These are phyloP conservation scores for Tremella fuciformis DNA, from an alignment of 768 basidiomycete species.

Conservation along the genomic window DNA sequence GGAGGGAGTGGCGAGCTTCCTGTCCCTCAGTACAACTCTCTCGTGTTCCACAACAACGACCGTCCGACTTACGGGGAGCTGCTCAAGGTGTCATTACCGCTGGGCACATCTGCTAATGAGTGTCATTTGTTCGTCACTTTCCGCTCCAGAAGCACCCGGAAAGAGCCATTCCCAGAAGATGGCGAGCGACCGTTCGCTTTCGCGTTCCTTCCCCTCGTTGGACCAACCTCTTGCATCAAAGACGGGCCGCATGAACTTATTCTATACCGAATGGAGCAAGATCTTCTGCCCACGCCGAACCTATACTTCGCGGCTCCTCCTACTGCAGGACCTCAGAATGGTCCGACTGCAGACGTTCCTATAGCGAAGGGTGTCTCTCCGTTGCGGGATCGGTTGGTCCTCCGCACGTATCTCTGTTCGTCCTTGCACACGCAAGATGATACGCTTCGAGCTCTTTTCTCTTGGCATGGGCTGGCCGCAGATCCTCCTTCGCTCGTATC, in stretches of 20 bases:
- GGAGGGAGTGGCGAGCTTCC: slow-evolving; percentile 81
- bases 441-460: slow-evolving; percentile 62
- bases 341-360: slow-evolving; percentile 56
- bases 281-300: slow-evolving; percentile 62
- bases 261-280: slow-evolving; percentile 77
- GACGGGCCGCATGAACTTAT: slow-evolving; percentile 84
- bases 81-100: slow-evolving; percentile 77
- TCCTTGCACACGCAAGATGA: slow-evolving; percentile 88
- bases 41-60: slow-evolving; percentile 83
- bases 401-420: slow-evolving; percentile 87
- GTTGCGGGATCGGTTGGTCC: slow-evolving; percentile 70
- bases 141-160: slow-evolving; percentile 57
- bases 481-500: slow-evolving; percentile 63
- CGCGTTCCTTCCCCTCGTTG: slow-evolving; percentile 83
- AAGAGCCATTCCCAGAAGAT: slow-evolving; percentile 54
- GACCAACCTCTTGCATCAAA: slow-evolving; percentile 73
- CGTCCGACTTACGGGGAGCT: slow-evolving; percentile 91
- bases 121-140: slow-evolving; percentile 97
- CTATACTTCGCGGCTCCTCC: slow-evolving; percentile 65
- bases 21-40: slow-evolving; percentile 77
- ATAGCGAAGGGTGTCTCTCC: slow-evolving; percentile 59
- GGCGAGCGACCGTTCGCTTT: slow-evolving; percentile 83
- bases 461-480: slow-evolving; percentile 56
- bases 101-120: slow-evolving; percentile 56
- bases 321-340: slow-evolving; percentile 55